phyloP scores from a whole-genome alignment of 2,329 filamentous ascomycete species.

The Diplodia mutila region DNA sequence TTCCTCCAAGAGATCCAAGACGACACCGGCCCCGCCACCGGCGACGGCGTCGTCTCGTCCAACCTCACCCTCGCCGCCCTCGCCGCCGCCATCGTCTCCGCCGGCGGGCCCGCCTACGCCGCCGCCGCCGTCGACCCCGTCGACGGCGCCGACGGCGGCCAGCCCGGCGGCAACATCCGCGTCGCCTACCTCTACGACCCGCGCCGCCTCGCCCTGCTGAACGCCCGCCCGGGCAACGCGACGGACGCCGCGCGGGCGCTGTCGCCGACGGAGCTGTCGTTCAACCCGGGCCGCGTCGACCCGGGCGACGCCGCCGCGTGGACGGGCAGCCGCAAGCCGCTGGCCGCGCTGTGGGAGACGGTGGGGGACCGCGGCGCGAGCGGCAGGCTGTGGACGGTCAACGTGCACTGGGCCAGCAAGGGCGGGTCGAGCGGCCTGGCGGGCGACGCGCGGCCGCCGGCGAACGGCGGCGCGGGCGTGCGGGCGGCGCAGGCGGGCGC shows the following conservation, averaged over 20 bases:
- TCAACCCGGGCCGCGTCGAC: slow-evolving; percentile 71
- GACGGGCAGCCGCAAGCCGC: slow-evolving; percentile 66
- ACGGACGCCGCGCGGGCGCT: slow-evolving; percentile 63
- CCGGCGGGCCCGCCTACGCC: slow-evolving; percentile 56
- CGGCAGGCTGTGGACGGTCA: slow-evolving; percentile 69
- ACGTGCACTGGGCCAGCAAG: slow-evolving; percentile 71
- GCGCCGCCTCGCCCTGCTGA: slow-evolving; percentile 61
- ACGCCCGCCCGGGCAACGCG: slow-evolving; percentile 60
- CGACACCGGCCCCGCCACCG: slow-evolving; percentile 63
- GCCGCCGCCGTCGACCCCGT: slow-evolving; percentile 2
- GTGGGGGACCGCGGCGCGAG: slow-evolving; percentile 45
- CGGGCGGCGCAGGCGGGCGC: slow-evolving; percentile 61
- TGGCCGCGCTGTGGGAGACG: slow-evolving; percentile 68
- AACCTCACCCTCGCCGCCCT: slow-evolving; percentile 28
- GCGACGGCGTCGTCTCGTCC: slow-evolving; percentile 51
- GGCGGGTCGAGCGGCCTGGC: slow-evolving; percentile 64
- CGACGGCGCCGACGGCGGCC: slow-evolving; percentile 58
- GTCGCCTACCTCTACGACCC: slow-evolving; percentile 71
- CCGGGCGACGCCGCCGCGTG: slow-evolving; percentile 61
- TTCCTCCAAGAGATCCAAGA: slow-evolving; percentile 76
- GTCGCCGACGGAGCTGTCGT: slow-evolving; percentile 61
- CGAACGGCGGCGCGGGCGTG: slow-evolving; percentile 66
- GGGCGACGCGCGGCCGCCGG: slow-evolving; percentile 67
- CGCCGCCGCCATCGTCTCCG: slow-evolving; percentile 32
- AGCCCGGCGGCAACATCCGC: slow-evolving; percentile 73